Evolutionary conservation across 140 eudicot genomes (phyloP).

Genomic region (Ambrosia hybrid): DNA sequence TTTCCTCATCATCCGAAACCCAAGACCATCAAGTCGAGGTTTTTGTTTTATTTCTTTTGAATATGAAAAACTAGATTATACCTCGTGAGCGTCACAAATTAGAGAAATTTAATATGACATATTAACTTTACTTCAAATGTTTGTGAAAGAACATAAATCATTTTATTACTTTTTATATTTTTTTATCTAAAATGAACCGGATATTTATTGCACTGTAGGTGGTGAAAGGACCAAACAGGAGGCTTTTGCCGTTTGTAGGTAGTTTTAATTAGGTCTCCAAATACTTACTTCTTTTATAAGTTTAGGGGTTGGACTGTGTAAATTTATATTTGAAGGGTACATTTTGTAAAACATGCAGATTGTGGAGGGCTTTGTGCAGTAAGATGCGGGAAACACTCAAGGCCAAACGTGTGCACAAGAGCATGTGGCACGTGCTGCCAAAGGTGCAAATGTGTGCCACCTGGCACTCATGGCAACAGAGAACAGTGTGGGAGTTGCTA

Average conservation of each 20-base stretch:
- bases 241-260: conserved; percentile 56
- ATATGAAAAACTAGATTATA: too few species aligned
- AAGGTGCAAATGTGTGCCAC: conserved; percentile 80
- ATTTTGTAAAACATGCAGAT: conserved; percentile 36
- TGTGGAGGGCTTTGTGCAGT: conserved; percentile 48
- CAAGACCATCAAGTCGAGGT: conserved; percentile 45
- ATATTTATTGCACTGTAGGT: conserved; percentile 28
- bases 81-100: too few species aligned
- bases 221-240: conserved; percentile 54
- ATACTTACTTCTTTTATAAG: too few species aligned
- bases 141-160: too few species aligned
- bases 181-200: too few species aligned
- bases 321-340: neutral
- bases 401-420: conserved; percentile 69
- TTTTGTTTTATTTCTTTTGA: neutral
- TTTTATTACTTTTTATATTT: too few species aligned
- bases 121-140: too few species aligned
- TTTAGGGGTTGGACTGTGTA: neutral
- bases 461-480: conserved; percentile 70
- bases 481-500: conserved; percentile 68
- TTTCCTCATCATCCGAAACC: conserved; percentile 26
- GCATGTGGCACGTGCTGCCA: conserved; percentile 81
- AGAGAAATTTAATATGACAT: too few species aligned
- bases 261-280: neutral
- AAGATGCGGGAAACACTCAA: conserved; percentile 60